A percentile compares a stretch with the other conserved stretches of the same genome.
phyloP scores from a whole-genome alignment of 2,329 filamentous ascomycete species.

The Aureobasidium mangrovei region DNA sequence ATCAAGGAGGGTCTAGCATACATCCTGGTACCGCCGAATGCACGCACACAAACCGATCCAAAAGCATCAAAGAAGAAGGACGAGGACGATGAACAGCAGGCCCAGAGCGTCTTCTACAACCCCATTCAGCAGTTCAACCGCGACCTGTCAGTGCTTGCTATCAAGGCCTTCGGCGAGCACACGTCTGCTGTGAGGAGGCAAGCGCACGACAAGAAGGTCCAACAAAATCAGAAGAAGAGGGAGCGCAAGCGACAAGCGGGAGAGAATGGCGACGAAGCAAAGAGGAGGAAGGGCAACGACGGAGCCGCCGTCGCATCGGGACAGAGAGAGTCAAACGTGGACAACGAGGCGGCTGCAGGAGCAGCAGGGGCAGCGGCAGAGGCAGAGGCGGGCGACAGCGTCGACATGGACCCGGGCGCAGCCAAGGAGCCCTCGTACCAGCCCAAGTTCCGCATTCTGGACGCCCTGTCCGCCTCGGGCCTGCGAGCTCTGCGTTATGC shows the following conservation, averaged over 20 bases:
- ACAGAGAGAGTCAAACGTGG: conserved; percentile 15
- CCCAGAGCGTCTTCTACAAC: conserved; percentile 90
- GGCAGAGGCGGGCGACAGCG: neutral
- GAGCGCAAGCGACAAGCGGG: conserved; percentile 25
- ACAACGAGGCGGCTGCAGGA: conserved; percentile 12
- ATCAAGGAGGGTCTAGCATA: conserved; percentile 60
- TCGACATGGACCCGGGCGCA: neutral
- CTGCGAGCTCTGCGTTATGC: conserved; percentile 85
- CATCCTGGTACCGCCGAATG: conserved; percentile 53
- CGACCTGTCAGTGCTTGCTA: conserved; percentile 84
- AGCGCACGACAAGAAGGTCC: conserved; percentile 9
- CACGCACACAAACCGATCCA: conserved; percentile 40
- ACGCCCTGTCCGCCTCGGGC: conserved; percentile 89
- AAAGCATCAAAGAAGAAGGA: conserved; percentile 33
- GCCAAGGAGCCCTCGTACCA: conserved; percentile 19
- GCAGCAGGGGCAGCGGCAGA: conserved; percentile 13
- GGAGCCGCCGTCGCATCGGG: conserved; percentile 13
- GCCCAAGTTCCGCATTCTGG: conserved; percentile 69
- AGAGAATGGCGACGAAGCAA: conserved; percentile 28
- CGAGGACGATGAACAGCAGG: conserved; percentile 48
- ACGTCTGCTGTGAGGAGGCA: conserved; percentile 21
- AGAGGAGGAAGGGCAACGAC: conserved; percentile 26
- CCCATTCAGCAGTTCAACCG: conserved; percentile 99
- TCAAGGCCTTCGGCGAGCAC: conserved; percentile 78
- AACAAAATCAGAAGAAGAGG: conserved; percentile 6